Evolutionary conservation across 2,329 filamentous ascomycete species (phyloP).

Genomic region (Calycina herbarum): DNA sequence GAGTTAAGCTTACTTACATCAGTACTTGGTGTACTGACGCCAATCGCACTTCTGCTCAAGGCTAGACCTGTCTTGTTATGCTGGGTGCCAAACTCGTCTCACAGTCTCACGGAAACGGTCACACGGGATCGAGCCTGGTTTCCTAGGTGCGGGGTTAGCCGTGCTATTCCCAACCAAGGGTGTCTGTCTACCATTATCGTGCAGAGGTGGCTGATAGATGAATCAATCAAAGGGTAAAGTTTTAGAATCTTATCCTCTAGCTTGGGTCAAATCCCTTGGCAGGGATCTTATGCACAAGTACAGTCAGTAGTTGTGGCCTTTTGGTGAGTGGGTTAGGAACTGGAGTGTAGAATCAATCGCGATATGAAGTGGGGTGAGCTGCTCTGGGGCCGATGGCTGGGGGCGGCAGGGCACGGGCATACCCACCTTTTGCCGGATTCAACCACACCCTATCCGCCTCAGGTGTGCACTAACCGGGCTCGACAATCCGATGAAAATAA

Average conservation of each 20-base stretch:
- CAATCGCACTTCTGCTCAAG: not conserved
- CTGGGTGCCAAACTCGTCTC: not conserved
- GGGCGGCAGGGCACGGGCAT: not conserved
- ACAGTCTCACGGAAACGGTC: not conserved
- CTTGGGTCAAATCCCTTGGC: not conserved
- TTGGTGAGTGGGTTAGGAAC: not conserved
- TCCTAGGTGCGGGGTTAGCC: not conserved
- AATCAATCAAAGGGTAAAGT: not conserved
- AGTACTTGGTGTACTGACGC: too few relatives aligned
- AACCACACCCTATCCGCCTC: too few relatives aligned
- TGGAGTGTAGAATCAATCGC: not conserved
- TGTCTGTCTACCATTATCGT: too few relatives aligned
- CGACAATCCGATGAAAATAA: too few relatives aligned
- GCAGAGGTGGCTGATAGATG: not conserved
- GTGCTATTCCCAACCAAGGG: too few relatives aligned
- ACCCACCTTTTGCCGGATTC: not conserved
- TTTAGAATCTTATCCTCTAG: too few relatives aligned
- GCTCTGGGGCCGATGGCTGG: too few relatives aligned
- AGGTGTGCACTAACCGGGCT: too few relatives aligned
- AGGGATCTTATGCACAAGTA: conserved; percentile 1
- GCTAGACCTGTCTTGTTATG: not conserved
- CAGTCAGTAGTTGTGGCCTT: not conserved
- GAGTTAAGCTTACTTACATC: too few relatives aligned
- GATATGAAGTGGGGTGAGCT: not conserved
- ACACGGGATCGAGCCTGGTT: not conserved